Evolutionary conservation across 345 rosid species (phyloP).

Genomic region (Eucalyptus erythrocorys): DNA sequence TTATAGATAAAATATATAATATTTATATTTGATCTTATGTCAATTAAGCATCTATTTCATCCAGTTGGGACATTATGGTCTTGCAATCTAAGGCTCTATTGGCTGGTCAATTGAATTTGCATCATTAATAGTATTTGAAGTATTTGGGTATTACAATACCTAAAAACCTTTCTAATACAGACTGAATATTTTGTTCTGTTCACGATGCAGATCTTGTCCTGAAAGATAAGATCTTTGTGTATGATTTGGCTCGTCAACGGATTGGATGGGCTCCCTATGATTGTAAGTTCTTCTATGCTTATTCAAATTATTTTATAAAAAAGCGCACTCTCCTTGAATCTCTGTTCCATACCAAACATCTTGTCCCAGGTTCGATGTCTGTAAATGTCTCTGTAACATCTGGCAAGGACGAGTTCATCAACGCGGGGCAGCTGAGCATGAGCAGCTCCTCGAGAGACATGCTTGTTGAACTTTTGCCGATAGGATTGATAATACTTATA

Average conservation of each 20-base stretch:
- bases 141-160: not conserved
- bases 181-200: not conserved
- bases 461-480: slow-evolving; percentile 24
- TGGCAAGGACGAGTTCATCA: slow-evolving; percentile 56
- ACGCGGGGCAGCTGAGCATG: slow-evolving; percentile 36
- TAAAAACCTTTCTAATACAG: not conserved
- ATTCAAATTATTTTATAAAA: not conserved
- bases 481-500: slow-evolving; percentile 16
- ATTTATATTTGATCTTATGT: not conserved
- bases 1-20: not conserved
- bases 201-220: slow-evolving; percentile 74
- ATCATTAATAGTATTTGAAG: not conserved
- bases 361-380: slow-evolving; percentile 54
- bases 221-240: slow-evolving; percentile 87
- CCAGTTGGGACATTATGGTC: not conserved
- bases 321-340: not conserved
- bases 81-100: not conserved
- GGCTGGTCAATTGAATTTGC: not conserved
- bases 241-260: slow-evolving; percentile 72
- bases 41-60: not conserved
- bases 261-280: slow-evolving; percentile 90
- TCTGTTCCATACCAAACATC: not conserved
- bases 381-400: slow-evolving; percentile 81
- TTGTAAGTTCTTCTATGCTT: slow-evolving; percentile 43
- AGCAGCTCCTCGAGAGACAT: slow-evolving; percentile 31